Evolutionary conservation across 768 basidiomycete genomes (phyloP).

Genomic region (Auricularia cornea): DNA sequence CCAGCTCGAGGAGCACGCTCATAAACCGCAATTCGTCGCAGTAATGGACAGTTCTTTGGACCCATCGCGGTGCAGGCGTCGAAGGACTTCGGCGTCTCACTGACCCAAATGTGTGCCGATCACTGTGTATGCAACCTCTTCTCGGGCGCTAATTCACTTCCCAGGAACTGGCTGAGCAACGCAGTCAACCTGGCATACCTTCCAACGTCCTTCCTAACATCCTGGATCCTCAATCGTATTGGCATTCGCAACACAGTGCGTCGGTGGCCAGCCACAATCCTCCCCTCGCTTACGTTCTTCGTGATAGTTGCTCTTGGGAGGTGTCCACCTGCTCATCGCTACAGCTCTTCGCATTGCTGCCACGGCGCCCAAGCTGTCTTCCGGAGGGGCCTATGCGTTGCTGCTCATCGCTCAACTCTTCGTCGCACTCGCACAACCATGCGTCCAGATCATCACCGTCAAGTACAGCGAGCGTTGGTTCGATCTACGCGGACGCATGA

Average conservation of each 20-base stretch:
- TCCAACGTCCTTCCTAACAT: constrained; percentile 51
- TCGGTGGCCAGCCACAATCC: no score
- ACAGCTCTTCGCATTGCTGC: constrained; percentile 74
- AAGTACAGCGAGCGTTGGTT: constrained; percentile 84
- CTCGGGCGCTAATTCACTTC: not conserved
- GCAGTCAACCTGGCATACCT: constrained; percentile 54
- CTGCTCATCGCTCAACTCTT: constrained; percentile 70
- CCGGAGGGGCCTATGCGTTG: constrained; percentile 49
- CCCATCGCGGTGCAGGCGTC: constrained; percentile 27
- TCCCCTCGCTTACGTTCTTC: no score
- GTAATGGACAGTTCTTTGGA: not conserved
- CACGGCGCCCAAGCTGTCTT: constrained; percentile 45
- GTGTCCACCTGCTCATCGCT: constrained; percentile 44
- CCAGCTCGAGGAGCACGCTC: not conserved
- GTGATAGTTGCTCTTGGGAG: constrained; percentile 29
- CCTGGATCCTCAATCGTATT: constrained; percentile 46
- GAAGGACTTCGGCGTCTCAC: constrained; percentile 52
- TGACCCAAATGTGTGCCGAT: constrained; percentile 41
- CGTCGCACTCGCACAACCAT: constrained; percentile 55
- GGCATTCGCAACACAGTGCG: constrained; percentile 58
- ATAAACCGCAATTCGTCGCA: not conserved
- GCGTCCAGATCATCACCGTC: constrained; percentile 70
- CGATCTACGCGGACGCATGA: constrained; percentile 63
- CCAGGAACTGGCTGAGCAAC: constrained; percentile 67
- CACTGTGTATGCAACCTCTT: not conserved